phyloP scores from a whole-genome alignment of 2,329 filamentous ascomycete genomes.

The Teratosphaeria gauchensis region DNA sequence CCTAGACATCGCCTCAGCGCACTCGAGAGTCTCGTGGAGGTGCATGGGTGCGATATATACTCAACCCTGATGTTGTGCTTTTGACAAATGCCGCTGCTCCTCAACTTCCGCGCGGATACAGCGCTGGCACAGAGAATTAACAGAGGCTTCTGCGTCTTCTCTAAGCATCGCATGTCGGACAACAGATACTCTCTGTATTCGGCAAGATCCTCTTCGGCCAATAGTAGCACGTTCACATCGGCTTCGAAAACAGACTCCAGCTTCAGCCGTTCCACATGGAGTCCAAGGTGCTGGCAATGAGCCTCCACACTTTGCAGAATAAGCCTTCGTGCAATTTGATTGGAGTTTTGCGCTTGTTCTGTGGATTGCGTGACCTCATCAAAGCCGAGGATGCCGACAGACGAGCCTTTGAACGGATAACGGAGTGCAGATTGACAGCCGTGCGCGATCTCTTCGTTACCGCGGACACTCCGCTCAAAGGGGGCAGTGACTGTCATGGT shows the following conservation, averaged over 20 bases:
- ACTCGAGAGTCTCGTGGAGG: constrained; percentile 14
- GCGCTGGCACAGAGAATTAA: constrained; percentile 18
- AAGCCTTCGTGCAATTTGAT: background rate
- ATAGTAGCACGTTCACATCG: constrained; percentile 12
- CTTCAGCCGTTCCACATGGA: constrained; percentile 3
- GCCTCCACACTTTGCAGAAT: constrained; percentile 11
- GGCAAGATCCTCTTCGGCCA: constrained; percentile 13
- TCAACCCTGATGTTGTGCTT: constrained; percentile 12
- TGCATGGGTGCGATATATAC: constrained; percentile 17
- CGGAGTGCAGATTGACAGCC: background rate
- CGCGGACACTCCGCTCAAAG: background rate
- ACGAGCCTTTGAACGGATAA: background rate
- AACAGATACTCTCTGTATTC: constrained; percentile 2
- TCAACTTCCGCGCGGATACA: constrained; percentile 13
- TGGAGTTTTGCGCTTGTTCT: background rate
- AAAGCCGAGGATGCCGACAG: constrained; percentile 1
- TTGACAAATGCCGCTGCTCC: background rate
- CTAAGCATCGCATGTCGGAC: background rate
- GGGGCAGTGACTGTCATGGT: constrained; percentile 12
- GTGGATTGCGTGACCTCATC: background rate
- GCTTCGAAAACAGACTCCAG: constrained; percentile 4
- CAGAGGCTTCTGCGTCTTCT: constrained; percentile 9
- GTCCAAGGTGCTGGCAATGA: constrained; percentile 12
- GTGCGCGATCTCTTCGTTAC: background rate
- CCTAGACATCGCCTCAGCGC: constrained; percentile 12